Conservation (phyloP, 2,329 filamentous ascomycete genomes). For the Apiospora rasikravindrae region DNA sequence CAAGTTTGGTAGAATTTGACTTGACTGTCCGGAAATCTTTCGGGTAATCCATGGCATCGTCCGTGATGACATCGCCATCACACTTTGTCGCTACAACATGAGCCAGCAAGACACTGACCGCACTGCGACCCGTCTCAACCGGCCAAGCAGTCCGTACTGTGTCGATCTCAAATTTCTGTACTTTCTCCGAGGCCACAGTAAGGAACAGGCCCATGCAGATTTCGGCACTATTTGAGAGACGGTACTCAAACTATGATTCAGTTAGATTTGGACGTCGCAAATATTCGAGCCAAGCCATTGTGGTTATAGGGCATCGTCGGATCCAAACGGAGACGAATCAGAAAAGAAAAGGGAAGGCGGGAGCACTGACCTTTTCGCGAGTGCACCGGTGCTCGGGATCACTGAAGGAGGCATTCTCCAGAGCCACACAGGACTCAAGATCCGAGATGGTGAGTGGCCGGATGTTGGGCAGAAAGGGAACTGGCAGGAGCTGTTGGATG, state of each 20-base stretch:
- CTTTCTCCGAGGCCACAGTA: slow-evolving; percentile 56
- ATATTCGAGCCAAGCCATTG: neutral
- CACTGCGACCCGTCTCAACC: slow-evolving; percentile 65
- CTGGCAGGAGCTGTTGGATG: slow-evolving; percentile 54
- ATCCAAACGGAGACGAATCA: neutral
- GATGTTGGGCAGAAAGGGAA: slow-evolving; percentile 74
- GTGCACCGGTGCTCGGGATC: slow-evolving; percentile 55
- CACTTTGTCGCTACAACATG: slow-evolving; percentile 81
- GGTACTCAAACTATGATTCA: slow-evolving; percentile 70
- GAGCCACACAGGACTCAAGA: slow-evolving; percentile 61
- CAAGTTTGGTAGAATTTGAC: slow-evolving; percentile 53
- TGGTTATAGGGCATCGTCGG: neutral
- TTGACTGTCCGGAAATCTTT: slow-evolving; percentile 64
- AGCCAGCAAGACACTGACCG: slow-evolving; percentile 69
- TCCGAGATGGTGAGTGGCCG: slow-evolving; percentile 73
- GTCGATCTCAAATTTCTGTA: slow-evolving; percentile 53
- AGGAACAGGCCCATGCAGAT: slow-evolving; percentile 83
- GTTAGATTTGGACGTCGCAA: neutral
- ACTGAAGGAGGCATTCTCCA: slow-evolving; percentile 61
- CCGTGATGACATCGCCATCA: slow-evolving; percentile 66
- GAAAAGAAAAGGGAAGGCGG: neutral
- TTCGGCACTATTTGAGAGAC: slow-evolving; percentile 75
- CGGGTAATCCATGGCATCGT: slow-evolving; percentile 78
- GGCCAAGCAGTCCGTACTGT: slow-evolving; percentile 60
- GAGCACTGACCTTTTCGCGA: slow-evolving; percentile 56